Percentiles rank a stretch among this genome's conserved stretches.
phyloP scores from a whole-genome alignment of 2,329 filamentous ascomycete species.

The Colletotrichum karsti region DNA sequence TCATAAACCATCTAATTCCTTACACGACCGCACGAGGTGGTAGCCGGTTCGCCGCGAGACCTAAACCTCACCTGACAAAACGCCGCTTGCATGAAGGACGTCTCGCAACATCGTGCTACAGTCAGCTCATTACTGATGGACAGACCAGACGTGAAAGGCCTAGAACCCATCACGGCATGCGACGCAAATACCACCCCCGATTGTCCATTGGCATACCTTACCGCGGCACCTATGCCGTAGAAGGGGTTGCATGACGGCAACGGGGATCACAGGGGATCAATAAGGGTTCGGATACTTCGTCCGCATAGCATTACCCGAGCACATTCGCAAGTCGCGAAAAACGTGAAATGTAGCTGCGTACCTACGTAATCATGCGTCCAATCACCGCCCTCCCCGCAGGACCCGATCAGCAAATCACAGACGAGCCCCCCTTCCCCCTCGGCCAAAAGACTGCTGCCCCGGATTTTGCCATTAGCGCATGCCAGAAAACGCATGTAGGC shows the following conservation, averaged over 20 bases:
- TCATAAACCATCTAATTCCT: not conserved
- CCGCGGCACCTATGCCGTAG: not conserved
- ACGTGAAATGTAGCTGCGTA: too few species aligned
- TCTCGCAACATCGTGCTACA: constrained; percentile 22
- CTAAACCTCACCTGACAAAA: not conserved
- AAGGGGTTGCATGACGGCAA: not conserved
- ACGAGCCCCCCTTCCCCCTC: not conserved
- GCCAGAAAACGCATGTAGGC: constrained; percentile 7
- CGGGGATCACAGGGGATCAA: not conserved
- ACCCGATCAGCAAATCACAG: constrained; percentile 27
- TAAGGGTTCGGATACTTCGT: constrained; percentile 1
- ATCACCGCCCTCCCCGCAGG: constrained; percentile 17
- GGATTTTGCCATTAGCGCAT: constrained; percentile 30
- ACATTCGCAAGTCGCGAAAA: not conserved
- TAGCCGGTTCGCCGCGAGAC: not conserved
- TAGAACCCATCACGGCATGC: constrained; percentile 12
- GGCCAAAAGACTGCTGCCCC: constrained; percentile 20
- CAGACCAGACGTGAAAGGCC: not conserved
- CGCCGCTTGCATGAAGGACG: constrained; percentile 14
- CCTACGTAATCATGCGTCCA: constrained; percentile 26
- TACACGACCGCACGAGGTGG: not conserved
- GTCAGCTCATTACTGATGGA: constrained; percentile 12
- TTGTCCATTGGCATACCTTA: not conserved
- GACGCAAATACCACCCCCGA: not conserved
- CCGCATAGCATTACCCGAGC: not conserved